Evolutionary conservation across 371 early-diverging fungal species (phyloP).

Genomic region (Apophysomyces variabilis): DNA sequence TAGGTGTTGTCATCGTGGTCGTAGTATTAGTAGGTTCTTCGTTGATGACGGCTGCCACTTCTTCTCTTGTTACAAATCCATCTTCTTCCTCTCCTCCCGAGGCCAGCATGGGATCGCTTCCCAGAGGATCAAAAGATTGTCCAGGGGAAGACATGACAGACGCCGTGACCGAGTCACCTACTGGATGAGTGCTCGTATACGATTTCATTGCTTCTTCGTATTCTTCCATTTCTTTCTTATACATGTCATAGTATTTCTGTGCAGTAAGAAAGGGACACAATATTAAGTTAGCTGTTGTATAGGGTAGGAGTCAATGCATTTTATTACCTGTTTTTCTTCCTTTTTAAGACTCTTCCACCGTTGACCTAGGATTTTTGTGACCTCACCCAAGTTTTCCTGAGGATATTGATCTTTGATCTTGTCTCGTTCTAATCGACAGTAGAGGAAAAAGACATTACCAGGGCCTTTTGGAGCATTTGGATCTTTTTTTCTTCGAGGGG

Average conservation of each 20-base stretch:
- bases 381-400: conserved; percentile 53
- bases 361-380: conserved; percentile 52
- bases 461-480: conserved; percentile 74
- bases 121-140: conserved; percentile 5
- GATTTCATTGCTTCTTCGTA: conserved; percentile 58
- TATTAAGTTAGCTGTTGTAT: not conserved
- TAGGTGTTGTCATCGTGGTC: not conserved
- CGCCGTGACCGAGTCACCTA: not conserved
- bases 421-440: conserved; percentile 60
- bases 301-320: not conserved
- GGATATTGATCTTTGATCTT: conserved; percentile 63
- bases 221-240: conserved; percentile 53
- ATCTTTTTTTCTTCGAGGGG: conserved; percentile 55
- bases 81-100: conserved; percentile 7
- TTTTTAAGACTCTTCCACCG: conserved; percentile 55
- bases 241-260: conserved; percentile 57
- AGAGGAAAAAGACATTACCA: conserved; percentile 70
- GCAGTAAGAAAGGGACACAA: not conserved
- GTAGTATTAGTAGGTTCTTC: not conserved
- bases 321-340: conserved; percentile 58
- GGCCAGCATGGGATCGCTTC: conserved; percentile 8
- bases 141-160: conserved; percentile 7
- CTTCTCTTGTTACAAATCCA: not conserved
- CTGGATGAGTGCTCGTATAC: conserved; percentile 23
- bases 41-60: not conserved